These are phyloP conservation scores for Naganishia sp. DNA, from an alignment of 1,284 basidiomycete species.

Conservation along the genomic window DNA sequence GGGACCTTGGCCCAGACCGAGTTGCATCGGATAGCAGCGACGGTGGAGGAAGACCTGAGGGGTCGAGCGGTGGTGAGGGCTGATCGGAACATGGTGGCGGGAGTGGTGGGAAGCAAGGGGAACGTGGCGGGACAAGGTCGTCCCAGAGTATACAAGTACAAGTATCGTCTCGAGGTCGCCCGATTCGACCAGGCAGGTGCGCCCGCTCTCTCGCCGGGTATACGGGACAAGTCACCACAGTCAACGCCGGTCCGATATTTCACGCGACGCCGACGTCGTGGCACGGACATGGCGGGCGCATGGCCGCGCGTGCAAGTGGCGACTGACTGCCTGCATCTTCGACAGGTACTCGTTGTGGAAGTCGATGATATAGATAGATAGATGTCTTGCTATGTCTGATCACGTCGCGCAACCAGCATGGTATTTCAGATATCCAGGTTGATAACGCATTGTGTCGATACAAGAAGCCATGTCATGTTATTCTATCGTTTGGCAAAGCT, in stretches of 20 bases:
- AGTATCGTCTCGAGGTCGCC: background rate
- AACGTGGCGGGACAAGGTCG: no score
- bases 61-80: constrained; percentile 17
- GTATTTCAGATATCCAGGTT: no score
- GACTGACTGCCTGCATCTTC: background rate
- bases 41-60: constrained; percentile 11
- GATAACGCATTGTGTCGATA: no score
- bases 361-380: background rate
- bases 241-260: no score
- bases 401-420: no score
- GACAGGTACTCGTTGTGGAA: background rate
- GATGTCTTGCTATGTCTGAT: background rate
- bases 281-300: background rate
- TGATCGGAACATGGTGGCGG: constrained; percentile 15
- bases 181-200: background rate
- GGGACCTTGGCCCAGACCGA: constrained; percentile 82
- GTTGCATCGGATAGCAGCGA: constrained; percentile 48
- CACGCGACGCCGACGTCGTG: background rate
- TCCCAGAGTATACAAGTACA: background rate
- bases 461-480: no score
- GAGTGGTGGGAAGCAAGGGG: background rate
- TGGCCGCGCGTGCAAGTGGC: background rate
- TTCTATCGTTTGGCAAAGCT: no score
- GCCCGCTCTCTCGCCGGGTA: background rate
- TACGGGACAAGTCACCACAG: background rate